Evolutionary conservation across 2,329 filamentous ascomycete species (phyloP).

Genomic region (Pseudogymnoascus sp.): DNA sequence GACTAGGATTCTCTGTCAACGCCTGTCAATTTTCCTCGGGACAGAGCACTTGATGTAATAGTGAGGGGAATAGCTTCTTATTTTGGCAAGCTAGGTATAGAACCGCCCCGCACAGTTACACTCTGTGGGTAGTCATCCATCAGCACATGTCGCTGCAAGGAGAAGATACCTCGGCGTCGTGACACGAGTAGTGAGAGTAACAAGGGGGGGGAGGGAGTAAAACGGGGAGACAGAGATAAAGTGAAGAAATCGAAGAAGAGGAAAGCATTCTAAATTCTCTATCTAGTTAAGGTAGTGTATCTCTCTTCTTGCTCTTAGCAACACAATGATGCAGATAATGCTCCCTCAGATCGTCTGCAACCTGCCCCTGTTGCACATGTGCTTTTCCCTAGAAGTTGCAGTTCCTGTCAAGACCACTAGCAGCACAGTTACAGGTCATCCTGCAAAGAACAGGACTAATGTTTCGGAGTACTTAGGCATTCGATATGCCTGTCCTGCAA

Average conservation of each 20-base stretch:
- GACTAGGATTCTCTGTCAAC: background rate
- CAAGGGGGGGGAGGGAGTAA: background rate
- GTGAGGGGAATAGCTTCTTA: background rate
- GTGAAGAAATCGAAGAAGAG: background rate
- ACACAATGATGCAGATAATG: background rate
- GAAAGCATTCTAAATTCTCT: background rate
- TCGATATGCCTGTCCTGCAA: conserved; percentile 12
- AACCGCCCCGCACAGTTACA: background rate
- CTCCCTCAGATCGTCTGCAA: background rate
- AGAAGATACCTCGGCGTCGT: background rate
- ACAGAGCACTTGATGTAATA: background rate
- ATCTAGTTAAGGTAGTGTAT: background rate
- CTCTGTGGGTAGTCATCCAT: background rate
- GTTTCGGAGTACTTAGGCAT: conserved; percentile 13
- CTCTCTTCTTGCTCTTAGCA: background rate
- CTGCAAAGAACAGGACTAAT: conserved; percentile 6
- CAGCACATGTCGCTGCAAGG: background rate
- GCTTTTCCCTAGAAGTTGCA: background rate
- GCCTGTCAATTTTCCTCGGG: background rate
- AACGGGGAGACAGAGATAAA: background rate
- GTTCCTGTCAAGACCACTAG: conserved; percentile 9
- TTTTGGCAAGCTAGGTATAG: background rate
- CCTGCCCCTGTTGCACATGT: background rate
- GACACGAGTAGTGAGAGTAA: background rate
- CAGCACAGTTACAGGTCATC: conserved; percentile 4